A percentile compares a stretch with the other conserved stretches of the same genome.
phyloP scores from a whole-genome alignment of 2,329 filamentous ascomycete species.

The Trichoderma atroviride region DNA sequence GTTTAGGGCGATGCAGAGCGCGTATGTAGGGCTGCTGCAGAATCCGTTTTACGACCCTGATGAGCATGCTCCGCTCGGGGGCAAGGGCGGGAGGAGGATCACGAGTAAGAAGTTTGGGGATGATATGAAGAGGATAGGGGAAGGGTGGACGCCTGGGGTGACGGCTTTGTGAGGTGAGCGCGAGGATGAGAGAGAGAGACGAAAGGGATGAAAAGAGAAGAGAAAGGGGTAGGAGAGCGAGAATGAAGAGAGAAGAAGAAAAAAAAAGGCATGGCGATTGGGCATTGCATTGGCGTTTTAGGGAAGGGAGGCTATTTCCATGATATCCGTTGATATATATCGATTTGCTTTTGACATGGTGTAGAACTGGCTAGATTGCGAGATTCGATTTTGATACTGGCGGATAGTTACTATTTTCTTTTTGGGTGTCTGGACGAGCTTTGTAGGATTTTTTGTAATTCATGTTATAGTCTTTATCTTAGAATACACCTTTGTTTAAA shows the following conservation, averaged over 20 bases:
- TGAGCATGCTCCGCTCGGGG: conserved; percentile 67
- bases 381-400: conserved; percentile 7
- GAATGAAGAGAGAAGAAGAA: background rate
- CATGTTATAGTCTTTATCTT: background rate
- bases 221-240: background rate
- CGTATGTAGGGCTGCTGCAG: conserved; percentile 84
- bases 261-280: background rate
- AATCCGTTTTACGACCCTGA: conserved; percentile 96
- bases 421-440: conserved; percentile 12
- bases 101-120: conserved; percentile 77
- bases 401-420: background rate
- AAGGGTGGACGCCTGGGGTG: conserved; percentile 78
- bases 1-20: conserved; percentile 89
- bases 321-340: conserved; percentile 21
- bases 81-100: conserved; percentile 67
- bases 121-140: conserved; percentile 84
- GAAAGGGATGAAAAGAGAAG: background rate
- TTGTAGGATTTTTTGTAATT: conserved; percentile 14
- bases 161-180: conserved; percentile 58
- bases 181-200: background rate
- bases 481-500: background rate
- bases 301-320: background rate
- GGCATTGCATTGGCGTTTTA: conserved; percentile 26
- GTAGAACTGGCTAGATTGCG: conserved; percentile 13
- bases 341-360: background rate